Percentiles rank a stretch among this genome's conserved stretches.
Conservation (phyloP, 73 alveolate species). For the Paramecium caudatum region DNA sequence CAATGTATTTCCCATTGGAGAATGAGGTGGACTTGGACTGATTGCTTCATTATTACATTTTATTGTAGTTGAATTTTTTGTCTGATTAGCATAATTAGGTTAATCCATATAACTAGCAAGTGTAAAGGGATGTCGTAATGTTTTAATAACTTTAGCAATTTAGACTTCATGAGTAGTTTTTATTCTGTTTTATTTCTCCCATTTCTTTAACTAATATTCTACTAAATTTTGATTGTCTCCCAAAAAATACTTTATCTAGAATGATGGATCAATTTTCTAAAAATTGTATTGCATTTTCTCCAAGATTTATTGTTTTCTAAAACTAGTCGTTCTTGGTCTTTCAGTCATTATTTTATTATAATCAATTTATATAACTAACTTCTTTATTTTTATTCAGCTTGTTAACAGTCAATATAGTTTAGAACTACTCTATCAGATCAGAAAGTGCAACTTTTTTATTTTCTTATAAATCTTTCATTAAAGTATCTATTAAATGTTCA, state of each 20-base stretch:
- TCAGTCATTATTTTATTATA: slow-evolving; percentile 16
- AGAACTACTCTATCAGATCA: slow-evolving; percentile 1
- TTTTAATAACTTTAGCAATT: background rate
- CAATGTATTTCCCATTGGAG: background rate
- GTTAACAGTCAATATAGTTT: slow-evolving; percentile 28
- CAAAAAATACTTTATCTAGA: background rate
- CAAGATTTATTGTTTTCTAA: background rate
- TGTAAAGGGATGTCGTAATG: background rate
- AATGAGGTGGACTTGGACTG: background rate
- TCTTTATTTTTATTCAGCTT: slow-evolving; percentile 1
- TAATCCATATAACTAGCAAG: slow-evolving; percentile 3
- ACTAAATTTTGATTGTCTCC: background rate
- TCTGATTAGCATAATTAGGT: background rate
- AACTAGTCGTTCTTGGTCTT: background rate
- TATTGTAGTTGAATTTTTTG: too few relatives aligned
- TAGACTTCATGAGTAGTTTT: background rate
- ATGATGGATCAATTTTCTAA: slow-evolving; percentile 8
- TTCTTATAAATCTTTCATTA: slow-evolving; percentile 12
- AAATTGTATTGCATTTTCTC: background rate
- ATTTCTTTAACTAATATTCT: background rate
- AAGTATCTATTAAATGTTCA: slow-evolving; percentile 30
- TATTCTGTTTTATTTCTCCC: slow-evolving; percentile 2
- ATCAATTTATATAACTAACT: background rate
- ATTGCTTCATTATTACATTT: too few relatives aligned
- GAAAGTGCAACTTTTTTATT: slow-evolving; percentile 42